A percentile compares a stretch with the other conserved stretches of the same genome.
These are phyloP conservation scores for Colletotrichum graminicola DNA, from an alignment of 2,329 filamentous ascomycete species.

Conservation along the genomic window DNA sequence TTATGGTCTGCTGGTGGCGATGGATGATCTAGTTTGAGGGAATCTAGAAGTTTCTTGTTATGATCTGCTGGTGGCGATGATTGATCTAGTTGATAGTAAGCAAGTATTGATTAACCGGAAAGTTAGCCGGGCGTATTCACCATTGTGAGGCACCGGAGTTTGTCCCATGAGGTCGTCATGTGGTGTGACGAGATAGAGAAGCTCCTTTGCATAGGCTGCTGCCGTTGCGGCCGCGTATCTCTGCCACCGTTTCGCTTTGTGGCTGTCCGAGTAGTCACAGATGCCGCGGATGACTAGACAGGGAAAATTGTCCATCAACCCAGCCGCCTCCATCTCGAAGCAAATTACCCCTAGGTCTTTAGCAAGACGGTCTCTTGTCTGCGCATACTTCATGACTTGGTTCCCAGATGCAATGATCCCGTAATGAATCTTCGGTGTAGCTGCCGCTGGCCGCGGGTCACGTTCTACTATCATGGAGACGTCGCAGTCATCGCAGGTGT, in stretches of 20 bases:
- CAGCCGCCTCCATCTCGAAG: slow-evolving; percentile 46
- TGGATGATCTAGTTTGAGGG: background rate
- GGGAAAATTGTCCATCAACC: slow-evolving; percentile 41
- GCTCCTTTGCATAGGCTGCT: slow-evolving; percentile 44
- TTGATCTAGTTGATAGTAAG: background rate
- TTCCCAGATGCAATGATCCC: slow-evolving; percentile 47
- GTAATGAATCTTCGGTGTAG: slow-evolving; percentile 43
- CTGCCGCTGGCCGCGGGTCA: background rate
- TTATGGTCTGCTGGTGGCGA: background rate
- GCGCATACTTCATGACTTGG: slow-evolving; percentile 40
- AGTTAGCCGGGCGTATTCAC: no score
- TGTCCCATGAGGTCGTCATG: accelerated
- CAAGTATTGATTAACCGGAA: no score
- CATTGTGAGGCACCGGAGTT: background rate
- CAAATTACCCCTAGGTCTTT: slow-evolving; percentile 33
- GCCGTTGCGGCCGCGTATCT: slow-evolving; percentile 44
- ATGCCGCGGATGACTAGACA: slow-evolving; percentile 48
- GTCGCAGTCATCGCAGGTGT: slow-evolving; percentile 4
- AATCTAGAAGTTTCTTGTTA: background rate
- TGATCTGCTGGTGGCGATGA: background rate
- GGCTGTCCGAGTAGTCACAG: slow-evolving; percentile 49
- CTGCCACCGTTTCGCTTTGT: slow-evolving; percentile 47
- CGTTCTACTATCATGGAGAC: accelerated
- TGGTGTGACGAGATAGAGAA: background rate
- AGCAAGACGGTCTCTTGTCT: slow-evolving; percentile 31